Percentiles rank a stretch among this genome's conserved stretches.
Conservation (phyloP, 345 rosid species). For the Sapria himalayana region DNA sequence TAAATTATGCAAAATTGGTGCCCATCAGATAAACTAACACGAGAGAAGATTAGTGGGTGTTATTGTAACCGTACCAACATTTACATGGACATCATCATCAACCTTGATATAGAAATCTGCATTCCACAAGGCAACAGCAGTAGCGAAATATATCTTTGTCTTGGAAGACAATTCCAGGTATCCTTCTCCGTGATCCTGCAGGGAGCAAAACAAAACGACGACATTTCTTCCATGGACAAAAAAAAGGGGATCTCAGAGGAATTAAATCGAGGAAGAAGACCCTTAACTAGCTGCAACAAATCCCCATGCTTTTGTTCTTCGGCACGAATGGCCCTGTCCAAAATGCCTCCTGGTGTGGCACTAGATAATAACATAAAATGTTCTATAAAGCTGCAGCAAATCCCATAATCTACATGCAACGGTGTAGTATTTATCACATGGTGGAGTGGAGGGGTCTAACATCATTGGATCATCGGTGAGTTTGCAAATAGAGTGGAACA, state of each 20-base stretch:
- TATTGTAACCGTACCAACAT: slow-evolving; percentile 39
- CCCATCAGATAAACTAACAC: background rate
- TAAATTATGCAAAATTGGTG: background rate
- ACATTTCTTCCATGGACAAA: background rate
- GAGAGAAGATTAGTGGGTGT: slow-evolving; percentile 1
- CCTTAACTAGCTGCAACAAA: slow-evolving; percentile 72
- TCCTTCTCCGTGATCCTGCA: slow-evolving; percentile 90
- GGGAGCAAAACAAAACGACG: background rate
- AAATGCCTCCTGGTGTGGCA: slow-evolving; percentile 85
- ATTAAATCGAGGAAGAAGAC: slow-evolving; percentile 3
- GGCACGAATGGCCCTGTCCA: slow-evolving; percentile 90
- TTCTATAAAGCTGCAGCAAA: no score
- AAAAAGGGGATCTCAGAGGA: slow-evolving; percentile 4
- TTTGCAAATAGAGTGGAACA: no score
- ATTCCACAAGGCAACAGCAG: slow-evolving; percentile 83
- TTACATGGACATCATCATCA: slow-evolving; percentile 95
- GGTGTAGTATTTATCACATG: no score
- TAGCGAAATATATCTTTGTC: slow-evolving; percentile 67
- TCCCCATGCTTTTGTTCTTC: slow-evolving; percentile 89
- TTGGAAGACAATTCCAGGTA: slow-evolving; percentile 93
- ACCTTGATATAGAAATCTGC: slow-evolving; percentile 95
- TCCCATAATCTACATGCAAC: no score
- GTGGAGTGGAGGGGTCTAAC: no score
- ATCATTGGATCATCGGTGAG: no score
- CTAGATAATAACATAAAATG: no score